Evolutionary conservation across 305 asterid genomes (phyloP).

Genomic region (Fraxinus velutina): DNA sequence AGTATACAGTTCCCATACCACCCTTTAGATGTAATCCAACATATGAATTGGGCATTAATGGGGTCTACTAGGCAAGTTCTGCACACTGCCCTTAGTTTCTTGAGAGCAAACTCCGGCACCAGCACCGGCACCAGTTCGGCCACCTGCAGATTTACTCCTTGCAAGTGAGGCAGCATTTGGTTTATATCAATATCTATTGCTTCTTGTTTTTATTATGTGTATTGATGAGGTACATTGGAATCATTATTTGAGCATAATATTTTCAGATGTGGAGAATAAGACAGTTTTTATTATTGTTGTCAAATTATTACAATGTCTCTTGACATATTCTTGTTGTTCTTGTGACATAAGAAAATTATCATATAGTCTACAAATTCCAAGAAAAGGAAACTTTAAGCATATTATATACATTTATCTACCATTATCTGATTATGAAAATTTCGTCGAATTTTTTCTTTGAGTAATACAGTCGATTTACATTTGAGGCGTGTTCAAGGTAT

Average conservation of each 20-base stretch:
- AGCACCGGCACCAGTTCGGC: slow-evolving; percentile 67
- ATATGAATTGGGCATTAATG: slow-evolving; percentile 59
- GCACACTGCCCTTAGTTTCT: slow-evolving; percentile 60
- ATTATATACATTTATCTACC: background rate
- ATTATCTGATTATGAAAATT: background rate
- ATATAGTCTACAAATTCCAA: background rate
- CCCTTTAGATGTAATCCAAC: slow-evolving; percentile 50
- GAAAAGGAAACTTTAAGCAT: background rate
- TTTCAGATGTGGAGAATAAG: background rate
- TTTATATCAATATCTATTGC: background rate
- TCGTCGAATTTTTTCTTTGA: background rate
- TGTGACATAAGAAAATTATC: background rate
- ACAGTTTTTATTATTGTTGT: background rate
- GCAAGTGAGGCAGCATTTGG: slow-evolving; percentile 46
- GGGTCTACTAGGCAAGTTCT: slow-evolving; percentile 62
- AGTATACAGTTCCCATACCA: slow-evolving; percentile 61
- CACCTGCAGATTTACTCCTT: slow-evolving; percentile 59
- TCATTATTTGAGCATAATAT: background rate
- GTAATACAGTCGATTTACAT: background rate
- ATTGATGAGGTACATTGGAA: background rate
- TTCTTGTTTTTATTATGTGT: background rate
- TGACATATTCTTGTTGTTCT: background rate
- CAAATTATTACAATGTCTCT: background rate
- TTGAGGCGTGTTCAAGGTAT: background rate
- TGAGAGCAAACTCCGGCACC: slow-evolving; percentile 70